Conservation (phyloP, 345 rosid genomes). For the Salix caprea region DNA sequence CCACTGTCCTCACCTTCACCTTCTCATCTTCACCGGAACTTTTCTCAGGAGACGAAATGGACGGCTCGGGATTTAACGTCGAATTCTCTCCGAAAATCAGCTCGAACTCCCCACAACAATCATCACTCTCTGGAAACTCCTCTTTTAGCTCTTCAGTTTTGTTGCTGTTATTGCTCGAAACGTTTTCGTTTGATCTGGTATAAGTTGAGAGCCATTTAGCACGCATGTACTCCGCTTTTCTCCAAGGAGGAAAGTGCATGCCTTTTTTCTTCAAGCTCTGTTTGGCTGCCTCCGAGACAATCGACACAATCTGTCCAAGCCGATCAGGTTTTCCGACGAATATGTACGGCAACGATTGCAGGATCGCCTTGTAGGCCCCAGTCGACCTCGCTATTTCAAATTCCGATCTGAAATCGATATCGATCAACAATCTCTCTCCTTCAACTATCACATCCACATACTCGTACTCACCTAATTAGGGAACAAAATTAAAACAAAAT, state of each 20-base stretch:
- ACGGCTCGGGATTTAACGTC: slow-evolving; percentile 1
- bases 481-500: neutral
- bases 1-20: slow-evolving; percentile 5
- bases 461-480: slow-evolving; percentile 61
- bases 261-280: slow-evolving; percentile 89
- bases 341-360: slow-evolving; percentile 65
- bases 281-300: slow-evolving; percentile 64
- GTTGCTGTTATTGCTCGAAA: slow-evolving; percentile 15
- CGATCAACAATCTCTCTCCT: slow-evolving; percentile 64
- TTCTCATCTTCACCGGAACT: slow-evolving; percentile 4
- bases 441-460: slow-evolving; percentile 60
- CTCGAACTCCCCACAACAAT: slow-evolving; percentile 43
- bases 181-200: slow-evolving; percentile 9
- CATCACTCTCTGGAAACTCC: neutral
- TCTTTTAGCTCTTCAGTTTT: neutral
- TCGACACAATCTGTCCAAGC: slow-evolving; percentile 54
- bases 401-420: slow-evolving; percentile 75
- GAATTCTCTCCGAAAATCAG: slow-evolving; percentile 55
- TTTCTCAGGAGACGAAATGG: neutral
- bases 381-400: slow-evolving; percentile 90
- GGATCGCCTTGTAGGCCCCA: slow-evolving; percentile 55
- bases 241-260: slow-evolving; percentile 87
- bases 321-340: slow-evolving; percentile 74
- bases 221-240: slow-evolving; percentile 71
- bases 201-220: slow-evolving; percentile 79